Evolutionary conservation across 116 monocot species (phyloP).

Genomic region (Dioscorea cayenensis): DNA sequence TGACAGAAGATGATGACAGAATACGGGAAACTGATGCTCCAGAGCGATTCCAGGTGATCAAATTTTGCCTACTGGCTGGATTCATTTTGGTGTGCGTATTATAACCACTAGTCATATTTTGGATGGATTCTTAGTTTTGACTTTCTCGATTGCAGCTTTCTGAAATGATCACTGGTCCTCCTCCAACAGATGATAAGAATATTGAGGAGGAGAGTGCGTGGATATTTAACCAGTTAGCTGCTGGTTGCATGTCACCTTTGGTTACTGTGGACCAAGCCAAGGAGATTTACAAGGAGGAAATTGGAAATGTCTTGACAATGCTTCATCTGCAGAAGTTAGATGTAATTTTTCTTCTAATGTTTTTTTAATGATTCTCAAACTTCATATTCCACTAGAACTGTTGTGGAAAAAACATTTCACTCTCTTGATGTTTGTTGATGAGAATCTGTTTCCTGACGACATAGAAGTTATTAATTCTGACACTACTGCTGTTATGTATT

Average conservation of each 20-base stretch:
- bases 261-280: slow-evolving; percentile 28
- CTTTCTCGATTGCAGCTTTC: slow-evolving; percentile 41
- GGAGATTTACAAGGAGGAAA: slow-evolving; percentile 70
- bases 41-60: slow-evolving; percentile 82
- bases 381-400: background rate
- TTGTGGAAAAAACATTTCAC: background rate
- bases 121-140: too few species aligned
- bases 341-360: slow-evolving; percentile 32
- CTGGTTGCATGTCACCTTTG: slow-evolving; percentile 22
- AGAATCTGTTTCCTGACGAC: background rate
- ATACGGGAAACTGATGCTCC: slow-evolving; percentile 84
- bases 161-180: slow-evolving; percentile 49
- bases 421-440: background rate
- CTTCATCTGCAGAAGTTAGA: slow-evolving; percentile 79
- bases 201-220: slow-evolving; percentile 81
- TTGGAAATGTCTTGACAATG: slow-evolving; percentile 81
- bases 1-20: slow-evolving; percentile 73
- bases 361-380: background rate
- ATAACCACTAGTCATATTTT: too few species aligned
- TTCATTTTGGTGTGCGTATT: too few species aligned
- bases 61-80: too few species aligned
- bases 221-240: slow-evolving; percentile 67
- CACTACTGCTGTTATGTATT: background rate
- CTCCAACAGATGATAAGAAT: slow-evolving; percentile 59
- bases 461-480: background rate